Evolutionary conservation across 1,139 yeast genomes (phyloP), one percentile per base, ranked within the genome.

Genomic region (Candida tetrigidarum): DNA sequence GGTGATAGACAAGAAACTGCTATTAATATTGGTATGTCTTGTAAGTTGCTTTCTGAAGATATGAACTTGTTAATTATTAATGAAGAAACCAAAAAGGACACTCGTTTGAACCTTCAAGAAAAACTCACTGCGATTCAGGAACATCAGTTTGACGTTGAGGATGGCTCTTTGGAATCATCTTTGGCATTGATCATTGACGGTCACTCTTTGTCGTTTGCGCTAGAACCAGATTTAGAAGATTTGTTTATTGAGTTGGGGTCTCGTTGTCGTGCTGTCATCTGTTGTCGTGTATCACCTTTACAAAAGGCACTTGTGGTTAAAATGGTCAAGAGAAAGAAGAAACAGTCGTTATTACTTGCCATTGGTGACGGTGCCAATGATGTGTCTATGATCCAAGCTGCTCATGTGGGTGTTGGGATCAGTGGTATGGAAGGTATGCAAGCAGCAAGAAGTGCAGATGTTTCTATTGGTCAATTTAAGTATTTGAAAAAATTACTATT

Each of bases 1-100:
- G 99, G 99, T 55, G 99, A 95, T 63, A 80, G 97, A 60, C 99
- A 93, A 63, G 99, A 95, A 66, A 95, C 99, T n/a, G 99, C 99
- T 1, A 88, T 95, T 51, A 95, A 95, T 62, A 93, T 95, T 62
- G 99, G 99, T 51, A 91, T 93, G 97, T 88, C 96, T 55, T 95
- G 99, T 72, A 90, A 89, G 58, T 74, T 95, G 43, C 71, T 95
- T 42, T 86, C 96, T 62, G 99, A 95, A 63, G 99, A 95, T 59
- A 95, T 95, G 99, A 91, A 90, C 56, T 69, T 95, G 51, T 74
- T 95, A 56, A 84, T 93, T 48, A 84, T 95, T 41, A 95, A 95
- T 60, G 99, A 93, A 63, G 92, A 86, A 33, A 78, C 81, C 1
- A 84, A 84, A 52, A 89, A 81, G 32, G 96, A 81, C 16, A 90